These are phyloP conservation scores for Moricandia arvensis DNA, from an alignment of 345 rosid genomes.

Conservation along the genomic window DNA sequence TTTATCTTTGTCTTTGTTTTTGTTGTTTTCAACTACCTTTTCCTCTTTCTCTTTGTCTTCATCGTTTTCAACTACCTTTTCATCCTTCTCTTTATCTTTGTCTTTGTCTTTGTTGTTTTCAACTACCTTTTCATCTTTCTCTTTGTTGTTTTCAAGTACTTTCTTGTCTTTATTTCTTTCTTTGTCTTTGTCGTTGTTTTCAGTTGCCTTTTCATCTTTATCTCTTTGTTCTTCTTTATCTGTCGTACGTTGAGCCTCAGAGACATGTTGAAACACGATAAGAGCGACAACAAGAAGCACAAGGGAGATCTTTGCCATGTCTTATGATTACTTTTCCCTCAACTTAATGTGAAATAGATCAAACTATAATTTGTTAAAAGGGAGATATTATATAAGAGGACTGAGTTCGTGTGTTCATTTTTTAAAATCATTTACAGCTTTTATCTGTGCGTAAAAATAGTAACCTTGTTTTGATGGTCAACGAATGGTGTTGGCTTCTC, in stretches of 20 bases:
- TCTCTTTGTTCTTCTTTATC: not conserved
- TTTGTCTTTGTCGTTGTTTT: not conserved
- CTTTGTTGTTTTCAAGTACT: not conserved
- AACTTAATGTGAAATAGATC: constrained; percentile 16
- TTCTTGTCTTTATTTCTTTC: no score
- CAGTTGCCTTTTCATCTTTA: no score
- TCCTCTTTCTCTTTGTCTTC: not conserved
- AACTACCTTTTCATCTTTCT: not conserved
- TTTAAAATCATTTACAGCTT: constrained; percentile 6
- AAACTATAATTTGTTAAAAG: constrained; percentile 14
- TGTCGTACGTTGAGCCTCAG: constrained; percentile 19
- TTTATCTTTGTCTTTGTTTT: not conserved
- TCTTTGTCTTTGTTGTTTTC: not conserved
- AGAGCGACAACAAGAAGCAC: constrained; percentile 21
- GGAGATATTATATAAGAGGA: constrained; percentile 4
- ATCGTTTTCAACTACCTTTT: no score
- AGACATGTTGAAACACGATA: constrained; percentile 7
- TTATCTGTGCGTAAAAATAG: constrained; percentile 22
- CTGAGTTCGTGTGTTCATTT: not conserved
- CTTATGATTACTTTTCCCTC: constrained; percentile 14
- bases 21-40: no score
- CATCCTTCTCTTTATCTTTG: no score
- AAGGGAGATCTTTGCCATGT: constrained; percentile 30
- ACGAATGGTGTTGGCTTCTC: constrained; percentile 19
- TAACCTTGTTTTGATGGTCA: constrained; percentile 5